Evolutionary conservation across 2,329 filamentous ascomycete genomes (phyloP), one percentile per base, ranked within the genome.

Genomic region (Xylariaceae sp.): DNA sequence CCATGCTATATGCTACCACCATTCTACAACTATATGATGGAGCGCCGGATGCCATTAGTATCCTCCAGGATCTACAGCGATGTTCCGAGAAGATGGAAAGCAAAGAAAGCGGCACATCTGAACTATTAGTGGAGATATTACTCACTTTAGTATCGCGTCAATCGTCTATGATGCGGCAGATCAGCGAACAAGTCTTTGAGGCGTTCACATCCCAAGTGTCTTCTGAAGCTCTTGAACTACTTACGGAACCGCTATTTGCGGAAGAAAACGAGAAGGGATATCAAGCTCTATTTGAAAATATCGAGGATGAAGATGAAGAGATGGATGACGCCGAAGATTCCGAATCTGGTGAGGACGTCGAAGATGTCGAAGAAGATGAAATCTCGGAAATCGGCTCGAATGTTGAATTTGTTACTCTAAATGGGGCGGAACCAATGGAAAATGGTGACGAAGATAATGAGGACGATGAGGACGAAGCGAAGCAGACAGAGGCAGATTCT

Each of bases 11-110:
- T 70, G 88, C 91, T 0, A 82, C 97, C 50, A 89, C 91, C 0
- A 84, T 97, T 14, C 80, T 98, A 52, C 91, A 97, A 71, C 81
- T 96, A 7, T 96, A 96, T 75, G 93, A 93, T 67, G 90, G 91
- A 20, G 92, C 96, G 56, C 81, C 89, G 0, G 95, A 98, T 69
- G 90, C 92, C 0, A 83, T 96, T 20, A 87, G 89, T 47, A 88
- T 95, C 59, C 77, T 97, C 7, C 84, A 89, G 51, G 93, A 97
- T 65, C 80, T 97, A n/a, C 84, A 89, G 62, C 79, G 88, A 56
- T 92, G 89, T 71, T 89, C 88, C 56, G 81, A 89, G 43, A 87
- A 86, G 67, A 79, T 89, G 48, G 81, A 86, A 62, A 77, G 80
- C 0, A 79, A 84, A 60, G 74, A 83, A 40, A 73, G 77, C 1